Base-by-base conservation (phyloP, 257 asterid species). In the Buddleja alternifolia region DNA sequence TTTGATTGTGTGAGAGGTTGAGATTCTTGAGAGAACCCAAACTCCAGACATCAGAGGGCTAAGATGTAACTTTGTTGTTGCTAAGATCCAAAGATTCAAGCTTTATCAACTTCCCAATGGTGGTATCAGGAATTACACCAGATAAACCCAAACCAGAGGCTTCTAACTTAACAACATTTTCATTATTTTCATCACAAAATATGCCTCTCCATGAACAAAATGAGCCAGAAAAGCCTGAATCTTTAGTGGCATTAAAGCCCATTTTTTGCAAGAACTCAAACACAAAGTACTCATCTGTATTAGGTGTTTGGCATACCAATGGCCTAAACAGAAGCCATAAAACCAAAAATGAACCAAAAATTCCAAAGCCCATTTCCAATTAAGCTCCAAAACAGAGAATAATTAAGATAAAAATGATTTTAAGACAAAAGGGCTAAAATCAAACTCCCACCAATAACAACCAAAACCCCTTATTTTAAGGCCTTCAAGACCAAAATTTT, bases 11-110 rank as follows among this genome's bases (percentile, higher is more conserved):
- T 25, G 99, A 90, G 62, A 93, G 83, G 76, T 90, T 88, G 23
- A 93, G 90, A 70, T 57, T 60, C 67, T 69, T 79, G 59, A 93
- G 84, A 8, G 81, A 80, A 40, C 96, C 94, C 81, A 93, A 83
- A 80, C 96, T 88, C 96, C 96, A 93, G 47, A 93, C 85, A 87
- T 93, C 99, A 78, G 95, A 85, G 54, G 99, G 87, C 67, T 90
- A 56, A 69, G 56, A 77, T 65, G 90, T 84, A 76, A 93, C 85
- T 32, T 66, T 85, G 78, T 93, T 93, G 67, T 75, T 73, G 78
- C 99, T 93, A 60, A 93, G 94, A 84, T 93, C 99, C 86, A 93
- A 83, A 69, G 66, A 11, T 57, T 87, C 75, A 44, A 93, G 88
- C 73, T 76, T 87, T 46, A 56, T 50, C 80, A 93, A 81, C 69